phyloP scores from a whole-genome alignment of 768 basidiomycete species.

The Chiua virens region DNA sequence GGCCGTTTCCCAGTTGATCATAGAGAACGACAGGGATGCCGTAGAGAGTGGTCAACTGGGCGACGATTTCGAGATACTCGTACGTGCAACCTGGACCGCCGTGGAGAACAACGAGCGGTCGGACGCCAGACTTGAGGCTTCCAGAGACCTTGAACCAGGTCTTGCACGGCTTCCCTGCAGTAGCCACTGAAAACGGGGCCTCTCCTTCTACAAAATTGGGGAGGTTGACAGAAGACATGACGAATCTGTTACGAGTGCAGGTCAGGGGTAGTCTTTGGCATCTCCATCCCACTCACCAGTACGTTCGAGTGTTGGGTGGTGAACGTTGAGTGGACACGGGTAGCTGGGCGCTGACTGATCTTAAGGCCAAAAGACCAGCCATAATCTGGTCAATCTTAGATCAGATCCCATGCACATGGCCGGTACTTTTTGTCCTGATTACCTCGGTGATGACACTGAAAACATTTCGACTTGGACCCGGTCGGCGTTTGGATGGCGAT shows the following conservation, averaged over 20 bases:
- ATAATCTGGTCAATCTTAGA: no score
- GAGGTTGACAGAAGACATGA: constrained; percentile 29
- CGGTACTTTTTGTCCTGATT: no score
- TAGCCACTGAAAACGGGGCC: constrained; percentile 24
- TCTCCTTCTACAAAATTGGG: constrained; percentile 32
- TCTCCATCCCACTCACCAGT: background rate
- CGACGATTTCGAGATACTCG: constrained; percentile 39
- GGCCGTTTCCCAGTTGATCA: constrained; percentile 56
- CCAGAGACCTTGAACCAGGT: constrained; percentile 56
- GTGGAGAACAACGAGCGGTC: constrained; percentile 52
- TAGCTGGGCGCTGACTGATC: background rate
- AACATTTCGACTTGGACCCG: no score
- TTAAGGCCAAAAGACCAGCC: background rate
- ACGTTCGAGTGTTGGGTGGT: background rate
- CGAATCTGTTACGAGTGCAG: background rate
- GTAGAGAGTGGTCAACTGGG: constrained; percentile 36
- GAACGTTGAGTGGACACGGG: background rate
- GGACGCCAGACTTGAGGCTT: constrained; percentile 35
- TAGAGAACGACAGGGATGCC: constrained; percentile 52
- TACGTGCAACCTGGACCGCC: constrained; percentile 54
- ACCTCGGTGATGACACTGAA: no score
- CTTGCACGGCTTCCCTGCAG: constrained; percentile 34
- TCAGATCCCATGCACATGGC: no score
- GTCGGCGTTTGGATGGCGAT: no score
- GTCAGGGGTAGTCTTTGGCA: background rate